Evolutionary conservation across 192 early-diverging fungal genomes (phyloP).

Genomic region (Rhizophagus sp.): DNA sequence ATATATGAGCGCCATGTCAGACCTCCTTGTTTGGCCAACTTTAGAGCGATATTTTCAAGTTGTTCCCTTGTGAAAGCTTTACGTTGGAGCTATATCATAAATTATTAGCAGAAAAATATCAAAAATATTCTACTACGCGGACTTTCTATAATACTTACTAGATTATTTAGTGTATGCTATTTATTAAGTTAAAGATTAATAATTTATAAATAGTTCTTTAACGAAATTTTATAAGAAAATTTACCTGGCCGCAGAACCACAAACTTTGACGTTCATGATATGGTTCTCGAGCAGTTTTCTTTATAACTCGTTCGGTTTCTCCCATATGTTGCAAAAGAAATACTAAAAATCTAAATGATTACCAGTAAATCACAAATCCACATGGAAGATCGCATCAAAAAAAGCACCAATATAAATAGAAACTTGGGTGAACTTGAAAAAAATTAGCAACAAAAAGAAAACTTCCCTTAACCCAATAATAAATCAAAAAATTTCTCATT

Average conservation of each 20-base stretch:
- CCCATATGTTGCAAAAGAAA: neutral
- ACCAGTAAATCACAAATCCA: too few species aligned
- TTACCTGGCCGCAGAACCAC: neutral
- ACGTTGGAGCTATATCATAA: constrained; percentile 7
- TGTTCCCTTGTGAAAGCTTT: constrained; percentile 8
- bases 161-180: neutral
- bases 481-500: too few species aligned
- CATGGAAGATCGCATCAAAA: too few species aligned
- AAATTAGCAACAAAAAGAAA: too few species aligned
- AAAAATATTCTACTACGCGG: too few species aligned
- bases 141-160: neutral
- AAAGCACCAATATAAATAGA: too few species aligned
- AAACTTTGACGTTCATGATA: neutral
- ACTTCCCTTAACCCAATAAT: too few species aligned
- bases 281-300: neutral
- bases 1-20: neutral
- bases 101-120: neutral
- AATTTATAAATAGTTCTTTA: neutral
- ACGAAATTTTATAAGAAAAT: neutral
- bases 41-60: constrained; percentile 14
- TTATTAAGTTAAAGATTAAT: too few species aligned
- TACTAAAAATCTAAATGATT: too few species aligned
- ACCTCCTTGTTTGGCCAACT: neutral
- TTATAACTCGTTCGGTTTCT: neutral
- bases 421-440: too few species aligned